Percentiles rank a stretch among this genome's conserved stretches.
phyloP scores from a whole-genome alignment of 176 grass and related monocot genomes.

The Pharus latifolius region DNA sequence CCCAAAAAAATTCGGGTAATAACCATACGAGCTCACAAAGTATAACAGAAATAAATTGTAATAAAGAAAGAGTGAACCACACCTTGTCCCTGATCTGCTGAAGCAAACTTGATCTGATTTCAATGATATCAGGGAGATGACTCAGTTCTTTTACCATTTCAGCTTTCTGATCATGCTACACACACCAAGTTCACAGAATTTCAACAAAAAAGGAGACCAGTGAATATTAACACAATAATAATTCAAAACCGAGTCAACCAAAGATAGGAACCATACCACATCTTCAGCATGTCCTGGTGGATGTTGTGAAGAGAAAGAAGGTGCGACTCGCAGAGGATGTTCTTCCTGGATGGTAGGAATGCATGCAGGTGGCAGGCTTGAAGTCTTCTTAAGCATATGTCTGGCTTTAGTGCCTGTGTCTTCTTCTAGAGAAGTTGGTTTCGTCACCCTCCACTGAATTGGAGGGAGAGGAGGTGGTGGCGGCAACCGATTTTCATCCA shows the following conservation, averaged over 20 bases:
- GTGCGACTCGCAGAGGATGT: conserved; percentile 6
- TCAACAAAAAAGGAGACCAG: conserved; percentile 1
- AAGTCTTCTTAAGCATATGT: conserved; percentile 5
- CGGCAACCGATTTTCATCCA: conserved; percentile 39
- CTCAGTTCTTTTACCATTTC: conserved; percentile 16
- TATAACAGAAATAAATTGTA: neutral
- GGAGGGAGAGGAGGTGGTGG: conserved; percentile 86
- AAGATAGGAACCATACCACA: conserved; percentile 21
- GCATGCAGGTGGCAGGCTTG: conserved; percentile 19
- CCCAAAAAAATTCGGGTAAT: neutral
- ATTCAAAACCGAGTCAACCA: conserved; percentile 1
- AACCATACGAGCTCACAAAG: neutral
- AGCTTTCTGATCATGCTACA: conserved; percentile 38
- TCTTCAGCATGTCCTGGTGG: conserved; percentile 22
- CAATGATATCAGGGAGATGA: conserved; percentile 16
- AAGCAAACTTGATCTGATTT: conserved; percentile 52
- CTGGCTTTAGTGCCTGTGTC: conserved; percentile 14
- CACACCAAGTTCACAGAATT: conserved; percentile 12
- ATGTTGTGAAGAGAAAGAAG: neutral
- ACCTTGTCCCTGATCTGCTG: conserved; percentile 92
- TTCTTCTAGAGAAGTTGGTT: conserved; percentile 27
- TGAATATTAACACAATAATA: neutral
- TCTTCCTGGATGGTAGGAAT: conserved; percentile 18
- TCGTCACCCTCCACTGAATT: conserved; percentile 80
- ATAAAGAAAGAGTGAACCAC: conserved; percentile 11